A percentile compares a stretch with the other conserved stretches of the same genome.
phyloP scores from a whole-genome alignment of 768 basidiomycete species.

The Heimioporus sp. region DNA sequence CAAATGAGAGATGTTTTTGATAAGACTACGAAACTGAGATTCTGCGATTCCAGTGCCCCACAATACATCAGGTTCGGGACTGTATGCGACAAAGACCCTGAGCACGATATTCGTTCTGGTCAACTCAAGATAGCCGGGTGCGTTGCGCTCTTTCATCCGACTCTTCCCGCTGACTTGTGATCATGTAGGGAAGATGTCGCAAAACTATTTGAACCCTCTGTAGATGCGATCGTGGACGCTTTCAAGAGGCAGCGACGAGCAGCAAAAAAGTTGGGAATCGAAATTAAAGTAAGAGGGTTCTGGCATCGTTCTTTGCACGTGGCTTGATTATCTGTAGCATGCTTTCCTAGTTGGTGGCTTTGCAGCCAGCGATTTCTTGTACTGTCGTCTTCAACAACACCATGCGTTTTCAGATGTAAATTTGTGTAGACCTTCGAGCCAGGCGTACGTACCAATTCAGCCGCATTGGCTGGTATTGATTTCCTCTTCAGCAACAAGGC shows the following conservation, averaged over 20 bases:
- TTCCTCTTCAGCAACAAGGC: slow-evolving; percentile 42
- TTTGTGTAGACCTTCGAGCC: slow-evolving; percentile 47
- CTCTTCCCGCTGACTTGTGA: background rate
- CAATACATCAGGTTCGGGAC: slow-evolving; percentile 41
- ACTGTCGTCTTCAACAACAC: slow-evolving; percentile 36
- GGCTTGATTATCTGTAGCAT: slow-evolving; percentile 14
- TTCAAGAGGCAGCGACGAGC: slow-evolving; percentile 29
- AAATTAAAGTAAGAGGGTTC: slow-evolving; percentile 18
- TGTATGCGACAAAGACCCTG: slow-evolving; percentile 31
- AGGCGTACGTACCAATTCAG: slow-evolving; percentile 36
- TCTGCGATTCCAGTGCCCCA: slow-evolving; percentile 32
- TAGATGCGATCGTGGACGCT: slow-evolving; percentile 34
- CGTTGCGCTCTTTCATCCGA: background rate
- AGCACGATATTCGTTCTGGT: slow-evolving; percentile 35
- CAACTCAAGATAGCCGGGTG: slow-evolving; percentile 39
- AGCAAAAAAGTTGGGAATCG: slow-evolving; percentile 20
- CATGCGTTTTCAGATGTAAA: slow-evolving; percentile 35
- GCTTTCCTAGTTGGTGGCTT: slow-evolving; percentile 55
- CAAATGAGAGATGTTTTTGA: slow-evolving; percentile 36
- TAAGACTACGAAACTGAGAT: slow-evolving; percentile 37
- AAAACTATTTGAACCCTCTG: slow-evolving; percentile 42
- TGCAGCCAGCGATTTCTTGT: slow-evolving; percentile 47
- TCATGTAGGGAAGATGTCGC: slow-evolving; percentile 33
- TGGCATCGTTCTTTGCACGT: background rate
- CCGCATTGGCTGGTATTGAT: background rate